Evolutionary conservation across 2,329 filamentous ascomycete species (phyloP), one percentile per base, ranked within the genome.

Genomic region (Chaetothyriales sp.): DNA sequence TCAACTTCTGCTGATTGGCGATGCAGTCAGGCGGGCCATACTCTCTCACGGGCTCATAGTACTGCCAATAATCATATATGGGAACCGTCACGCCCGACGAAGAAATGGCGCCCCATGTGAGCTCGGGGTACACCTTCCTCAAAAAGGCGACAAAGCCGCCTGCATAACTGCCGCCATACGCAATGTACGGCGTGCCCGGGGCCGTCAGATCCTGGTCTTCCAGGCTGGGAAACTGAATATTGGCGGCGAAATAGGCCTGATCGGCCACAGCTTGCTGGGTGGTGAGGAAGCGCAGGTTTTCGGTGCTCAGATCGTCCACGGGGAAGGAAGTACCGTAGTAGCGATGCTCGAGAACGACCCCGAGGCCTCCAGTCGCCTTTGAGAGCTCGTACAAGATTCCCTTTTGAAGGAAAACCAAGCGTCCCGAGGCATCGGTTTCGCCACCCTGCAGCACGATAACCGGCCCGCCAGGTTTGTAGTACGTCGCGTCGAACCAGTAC

Each of bases 251-350:
- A 67, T 86, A 94, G 1, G 81, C 85, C 44, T 82, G 80, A 64
- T 94, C 88, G 6, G 86, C 87, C 43, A 94, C 65, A 0, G 87
- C 81, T 65, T 94, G 88, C 60, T 89, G 85, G 0, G 87, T 92
- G 0, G 85, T 83, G 62, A 94, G 70, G 71, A 92, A 94, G 2
- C 88, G 82, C 57, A 94, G 69, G 60, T 78, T 89, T 63, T 85
- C 70, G 0, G 80, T 82, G 0, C 76, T 76, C 18, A 90, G 72
- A 61, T 89, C 76, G 1, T 73, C 65, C 0, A 78, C 77, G 0
- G 87, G 86, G 51, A 83, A 81, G 64, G 85, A 89, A 10, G 74
- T 75, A 51, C 88, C 88, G 63, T 94, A 94, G 72, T 94, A 94
- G 28, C 88, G 80, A 63, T 94, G 88, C 69, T 94, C 88, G 2